Evolutionary conservation across 2,329 filamentous ascomycete genomes (phyloP), one percentile per base, ranked within the genome.

Genomic region (Colletotrichum liaoningense): DNA sequence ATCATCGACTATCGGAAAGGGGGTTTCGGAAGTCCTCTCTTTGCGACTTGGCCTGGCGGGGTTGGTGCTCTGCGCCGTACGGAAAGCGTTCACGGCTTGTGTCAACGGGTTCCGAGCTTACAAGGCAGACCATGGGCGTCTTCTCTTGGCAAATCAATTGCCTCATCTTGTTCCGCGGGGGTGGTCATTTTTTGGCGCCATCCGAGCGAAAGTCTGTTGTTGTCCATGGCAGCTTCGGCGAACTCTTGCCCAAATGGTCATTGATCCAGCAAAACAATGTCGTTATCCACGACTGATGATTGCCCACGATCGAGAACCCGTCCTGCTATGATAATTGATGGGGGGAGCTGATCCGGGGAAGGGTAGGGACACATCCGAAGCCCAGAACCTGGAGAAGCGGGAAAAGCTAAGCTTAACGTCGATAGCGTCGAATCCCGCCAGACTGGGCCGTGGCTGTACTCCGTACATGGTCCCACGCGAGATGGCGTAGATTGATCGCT

Each of bases 341-440:
- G 42, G 3, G 8, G 42, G 19, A 22, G 42, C 42, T 22, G 42
- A 22, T 22, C 42, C 42, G 19, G 19, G 42, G 42, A 49, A n/a
- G 42, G 8, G n/a, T 22, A 22, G 42, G 8, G 60, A 54, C 42
- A 12, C 62, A 38, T 26, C 19, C 49, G 16, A 54, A 26, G 22
- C 28, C 55, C 30, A 28, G 11, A 54, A 49, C 26, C 30, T 24
- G 65, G 22, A 46, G 65, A 35, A 28, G 16, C 42, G 65, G 65
- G 58, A 54, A 12, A 14, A 42, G 52, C 26, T 26, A 72, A 63
- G 69, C 64, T 72, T 46, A 58, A 69, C 19, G 65, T 22, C 28
- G 52, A 33, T 22, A 38, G 54, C 65, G 69, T 49, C 46, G 22
- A 24, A 66, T 59, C 38, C 69, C 69, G 65, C 28, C 55, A 24